Evolutionary conservation across 2,329 filamentous ascomycete genomes (phyloP).

Genomic region (Trichoderma oligosporum): DNA sequence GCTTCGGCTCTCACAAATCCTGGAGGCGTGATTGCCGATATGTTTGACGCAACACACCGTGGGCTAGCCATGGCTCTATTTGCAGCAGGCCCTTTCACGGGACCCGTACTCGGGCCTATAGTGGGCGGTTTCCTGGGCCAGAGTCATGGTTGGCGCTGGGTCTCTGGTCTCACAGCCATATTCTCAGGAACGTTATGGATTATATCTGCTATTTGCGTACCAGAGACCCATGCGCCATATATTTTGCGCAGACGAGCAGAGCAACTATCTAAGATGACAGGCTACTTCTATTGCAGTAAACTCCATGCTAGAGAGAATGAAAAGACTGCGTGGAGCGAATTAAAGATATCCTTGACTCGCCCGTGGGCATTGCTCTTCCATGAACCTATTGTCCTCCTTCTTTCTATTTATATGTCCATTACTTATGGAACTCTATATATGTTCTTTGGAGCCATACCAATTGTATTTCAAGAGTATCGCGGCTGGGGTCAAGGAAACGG

Average conservation of each 20-base stretch:
- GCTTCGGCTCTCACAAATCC: constrained; percentile 48
- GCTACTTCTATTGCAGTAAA: not conserved
- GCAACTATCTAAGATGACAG: not conserved
- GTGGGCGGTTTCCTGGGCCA: constrained; percentile 60
- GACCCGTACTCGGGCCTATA: constrained; percentile 51
- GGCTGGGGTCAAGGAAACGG: constrained; percentile 64
- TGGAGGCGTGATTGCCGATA: constrained; percentile 55
- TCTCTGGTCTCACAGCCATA: not conserved
- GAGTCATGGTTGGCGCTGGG: constrained; percentile 49
- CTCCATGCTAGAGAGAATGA: not conserved
- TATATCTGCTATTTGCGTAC: constrained; percentile 47
- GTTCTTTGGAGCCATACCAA: constrained; percentile 82
- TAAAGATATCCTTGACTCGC: not conserved
- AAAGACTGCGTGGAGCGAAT: not conserved
- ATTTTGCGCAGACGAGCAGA: not conserved
- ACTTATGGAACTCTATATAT: constrained; percentile 82
- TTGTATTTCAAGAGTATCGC: constrained; percentile 72
- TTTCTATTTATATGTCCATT: constrained; percentile 79
- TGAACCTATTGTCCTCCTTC: constrained; percentile 79
- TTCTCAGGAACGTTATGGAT: not conserved
- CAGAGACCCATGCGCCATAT: not conserved
- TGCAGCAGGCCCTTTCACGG: constrained; percentile 55
- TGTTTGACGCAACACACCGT: constrained; percentile 48
- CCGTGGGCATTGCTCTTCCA: constrained; percentile 38
- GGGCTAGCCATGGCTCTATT: constrained; percentile 54